Percentiles rank a stretch among this genome's conserved stretches.
Conservation (phyloP, 306 rosid species). For the Hippophae rhamnoides region DNA sequence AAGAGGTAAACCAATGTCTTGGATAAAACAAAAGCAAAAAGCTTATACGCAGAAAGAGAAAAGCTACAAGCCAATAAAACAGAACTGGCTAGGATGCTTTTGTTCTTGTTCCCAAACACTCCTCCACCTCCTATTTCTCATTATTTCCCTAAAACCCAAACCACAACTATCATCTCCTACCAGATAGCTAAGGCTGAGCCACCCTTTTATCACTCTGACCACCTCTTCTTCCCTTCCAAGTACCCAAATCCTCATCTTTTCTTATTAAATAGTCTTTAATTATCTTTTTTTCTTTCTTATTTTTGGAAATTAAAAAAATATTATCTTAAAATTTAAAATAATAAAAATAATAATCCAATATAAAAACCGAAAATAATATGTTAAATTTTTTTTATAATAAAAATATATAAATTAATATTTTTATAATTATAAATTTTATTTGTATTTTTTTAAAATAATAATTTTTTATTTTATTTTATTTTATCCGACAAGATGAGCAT, state of each 20-base stretch:
- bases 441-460: too few relatives aligned
- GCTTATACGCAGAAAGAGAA: conserved; percentile 8
- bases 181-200: neutral
- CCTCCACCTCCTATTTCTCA: neutral
- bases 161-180: too few relatives aligned
- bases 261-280: neutral
- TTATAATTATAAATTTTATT: too few relatives aligned
- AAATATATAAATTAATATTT: too few relatives aligned
- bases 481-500: neutral
- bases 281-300: neutral
- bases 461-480: too few relatives aligned
- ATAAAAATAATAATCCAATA: too few relatives aligned
- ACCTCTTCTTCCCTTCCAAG: neutral
- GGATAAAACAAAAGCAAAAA: conserved; percentile 8
- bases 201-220: neutral
- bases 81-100: neutral
- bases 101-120: neutral
- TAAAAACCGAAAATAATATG: too few relatives aligned
- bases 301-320: neutral
- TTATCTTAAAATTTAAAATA: neutral
- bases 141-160: too few relatives aligned
- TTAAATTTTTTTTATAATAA: too few relatives aligned
- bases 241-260: conserved; percentile 12
- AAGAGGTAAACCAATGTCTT: conserved; percentile 22
- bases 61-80: neutral